Evolutionary conservation across 2,329 filamentous ascomycete genomes (phyloP).

Genomic region (Colletotrichum zoysiae): DNA sequence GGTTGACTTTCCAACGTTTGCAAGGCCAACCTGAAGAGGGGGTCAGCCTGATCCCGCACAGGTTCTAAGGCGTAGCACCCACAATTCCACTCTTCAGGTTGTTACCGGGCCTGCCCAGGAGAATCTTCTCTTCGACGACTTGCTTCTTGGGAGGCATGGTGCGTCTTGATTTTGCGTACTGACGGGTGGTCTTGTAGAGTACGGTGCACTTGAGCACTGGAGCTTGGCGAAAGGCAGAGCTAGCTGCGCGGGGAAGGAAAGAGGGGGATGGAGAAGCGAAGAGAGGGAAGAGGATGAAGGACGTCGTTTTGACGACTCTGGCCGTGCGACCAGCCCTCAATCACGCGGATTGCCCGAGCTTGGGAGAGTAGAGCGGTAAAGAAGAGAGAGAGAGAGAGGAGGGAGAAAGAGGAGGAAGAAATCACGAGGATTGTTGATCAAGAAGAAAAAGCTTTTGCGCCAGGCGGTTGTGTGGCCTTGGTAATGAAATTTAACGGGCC

Average conservation of each 20-base stretch:
- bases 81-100: conserved; percentile 99
- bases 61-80: conserved; percentile 60
- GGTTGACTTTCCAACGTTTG: conserved; percentile 99
- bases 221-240: conserved; percentile 71
- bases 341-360: conserved; percentile 43
- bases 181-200: conserved; percentile 63
- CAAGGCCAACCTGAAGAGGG: conserved; percentile 84
- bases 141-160: conserved; percentile 98
- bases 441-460: conserved; percentile 46
- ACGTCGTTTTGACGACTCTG: conserved; percentile 59
- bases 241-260: conserved; percentile 72
- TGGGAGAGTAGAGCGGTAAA: conserved; percentile 33
- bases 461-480: conserved; percentile 31
- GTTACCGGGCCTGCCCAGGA: conserved; percentile 96
- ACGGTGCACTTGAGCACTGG: conserved; percentile 65
- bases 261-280: conserved; percentile 67
- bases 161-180: conserved; percentile 71
- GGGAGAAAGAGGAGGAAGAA: conserved; percentile 35
- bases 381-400: conserved; percentile 30
- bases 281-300: conserved; percentile 52
- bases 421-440: conserved; percentile 25
- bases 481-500: conserved; percentile 42
- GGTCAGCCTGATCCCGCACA: conserved; percentile 47
- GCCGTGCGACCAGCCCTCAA: conserved; percentile 58
- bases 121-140: conserved; percentile 93